These are phyloP conservation scores for Diplodia intermedia DNA, from an alignment of 2,329 filamentous ascomycete genomes.

Conservation along the genomic window DNA sequence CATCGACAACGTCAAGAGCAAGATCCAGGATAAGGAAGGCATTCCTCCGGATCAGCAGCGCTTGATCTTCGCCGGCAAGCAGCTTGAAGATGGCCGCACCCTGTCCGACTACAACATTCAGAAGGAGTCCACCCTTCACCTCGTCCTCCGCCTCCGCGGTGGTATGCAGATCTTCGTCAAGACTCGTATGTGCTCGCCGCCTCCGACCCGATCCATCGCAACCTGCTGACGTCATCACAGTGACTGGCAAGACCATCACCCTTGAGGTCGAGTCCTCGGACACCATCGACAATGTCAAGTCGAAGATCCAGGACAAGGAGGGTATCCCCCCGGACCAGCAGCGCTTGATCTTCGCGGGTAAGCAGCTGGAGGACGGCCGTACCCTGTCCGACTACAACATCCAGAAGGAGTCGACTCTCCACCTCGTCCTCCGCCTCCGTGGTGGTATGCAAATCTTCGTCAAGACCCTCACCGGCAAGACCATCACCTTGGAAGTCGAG, in stretches of 20 bases:
- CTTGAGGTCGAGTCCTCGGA: conserved; percentile 51
- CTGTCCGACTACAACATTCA: conserved; percentile 95
- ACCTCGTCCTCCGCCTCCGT: conserved; percentile 76
- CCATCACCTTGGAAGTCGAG: conserved; percentile 71
- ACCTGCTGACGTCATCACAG: conserved; percentile 50
- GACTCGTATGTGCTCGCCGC: conserved; percentile 50
- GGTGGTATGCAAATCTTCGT: conserved; percentile 70
- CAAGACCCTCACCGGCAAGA: conserved; percentile 68
- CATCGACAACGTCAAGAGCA: conserved; percentile 95
- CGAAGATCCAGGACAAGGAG: conserved; percentile 64
- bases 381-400: conserved; percentile 64
- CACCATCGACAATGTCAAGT: conserved; percentile 52
- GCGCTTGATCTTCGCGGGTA: conserved; percentile 64
- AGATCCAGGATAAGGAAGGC: conserved; percentile 98
- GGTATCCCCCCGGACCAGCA: conserved; percentile 66
- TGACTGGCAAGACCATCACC: conserved; percentile 64
- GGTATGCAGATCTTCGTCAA: conserved; percentile 70
- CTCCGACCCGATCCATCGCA: conserved; percentile 38
- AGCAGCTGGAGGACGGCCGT: conserved; percentile 65
- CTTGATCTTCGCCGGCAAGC: conserved; percentile 95
- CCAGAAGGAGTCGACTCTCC: conserved; percentile 71
- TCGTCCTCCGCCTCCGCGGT: conserved; percentile 76
- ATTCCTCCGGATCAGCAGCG: conserved; percentile 98
- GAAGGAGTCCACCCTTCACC: conserved; percentile 76
- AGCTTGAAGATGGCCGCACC: conserved; percentile 93